A percentile compares a stretch with the other conserved stretches of the same genome.
Conservation (phyloP, 305 asterid genomes). For the Petunia hybrid region DNA sequence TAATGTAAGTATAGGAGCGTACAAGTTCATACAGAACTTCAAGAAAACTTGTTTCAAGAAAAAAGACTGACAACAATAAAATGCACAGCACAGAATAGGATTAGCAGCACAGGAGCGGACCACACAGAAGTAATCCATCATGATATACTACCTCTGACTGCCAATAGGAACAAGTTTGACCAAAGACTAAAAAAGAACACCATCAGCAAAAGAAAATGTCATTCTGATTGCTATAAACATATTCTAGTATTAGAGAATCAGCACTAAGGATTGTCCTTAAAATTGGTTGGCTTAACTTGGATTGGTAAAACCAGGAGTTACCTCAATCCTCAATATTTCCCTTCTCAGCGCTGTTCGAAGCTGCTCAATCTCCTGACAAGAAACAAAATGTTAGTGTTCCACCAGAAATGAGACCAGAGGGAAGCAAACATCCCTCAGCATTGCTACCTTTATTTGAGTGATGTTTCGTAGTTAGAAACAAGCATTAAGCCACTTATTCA, state of each 20-base stretch:
- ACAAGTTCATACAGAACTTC: constrained; percentile 11
- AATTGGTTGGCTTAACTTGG: constrained; percentile 16
- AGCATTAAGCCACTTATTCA: constrained; percentile 14
- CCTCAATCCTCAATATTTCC: constrained; percentile 50
- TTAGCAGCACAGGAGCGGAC: not conserved
- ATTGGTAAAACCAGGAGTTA: constrained; percentile 25
- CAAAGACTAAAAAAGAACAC: not conserved
- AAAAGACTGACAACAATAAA: not conserved
- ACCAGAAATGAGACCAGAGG: constrained; percentile 11
- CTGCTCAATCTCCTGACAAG: constrained; percentile 54
- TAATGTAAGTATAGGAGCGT: not conserved
- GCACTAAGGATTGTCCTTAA: not conserved
- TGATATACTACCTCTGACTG: not conserved
- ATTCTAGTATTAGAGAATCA: constrained; percentile 8
- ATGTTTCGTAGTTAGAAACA: not conserved
- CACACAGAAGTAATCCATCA: not conserved
- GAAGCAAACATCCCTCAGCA: constrained; percentile 15
- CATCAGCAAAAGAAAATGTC: not conserved
- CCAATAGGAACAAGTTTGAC: not conserved
- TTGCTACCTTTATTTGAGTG: not conserved
- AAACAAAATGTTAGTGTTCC: not conserved
- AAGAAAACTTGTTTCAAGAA: not conserved
- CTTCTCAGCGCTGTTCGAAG: constrained; percentile 47
- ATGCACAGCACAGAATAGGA: not conserved
- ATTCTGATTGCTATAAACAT: not conserved